Evolutionary conservation across 2,329 filamentous ascomycete species (phyloP).

Genomic region (Colletotrichum cereale): DNA sequence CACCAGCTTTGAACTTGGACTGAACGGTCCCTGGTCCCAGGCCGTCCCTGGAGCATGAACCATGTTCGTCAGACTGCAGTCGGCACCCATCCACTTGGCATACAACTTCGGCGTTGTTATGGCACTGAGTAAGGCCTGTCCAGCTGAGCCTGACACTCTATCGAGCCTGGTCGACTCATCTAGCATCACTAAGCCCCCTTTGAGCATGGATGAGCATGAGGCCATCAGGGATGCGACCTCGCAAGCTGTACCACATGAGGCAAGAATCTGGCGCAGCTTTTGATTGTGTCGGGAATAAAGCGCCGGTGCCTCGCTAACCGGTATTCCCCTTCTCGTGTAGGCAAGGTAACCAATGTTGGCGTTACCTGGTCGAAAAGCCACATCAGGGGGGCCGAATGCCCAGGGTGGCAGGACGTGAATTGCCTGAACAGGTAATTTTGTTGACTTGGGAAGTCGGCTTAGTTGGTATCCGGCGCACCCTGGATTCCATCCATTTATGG

Average conservation of each 20-base stretch:
- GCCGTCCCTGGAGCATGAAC: not conserved
- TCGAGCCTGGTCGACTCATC: not conserved
- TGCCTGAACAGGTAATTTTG: no score
- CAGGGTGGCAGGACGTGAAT: no score
- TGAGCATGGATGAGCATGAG: not conserved
- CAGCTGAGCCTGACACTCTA: not conserved
- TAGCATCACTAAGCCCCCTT: not conserved
- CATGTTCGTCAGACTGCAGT: not conserved
- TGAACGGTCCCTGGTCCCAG: not conserved
- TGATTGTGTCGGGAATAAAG: slow-evolving; percentile 7
- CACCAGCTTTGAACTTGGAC: not conserved
- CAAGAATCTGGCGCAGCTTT: not conserved
- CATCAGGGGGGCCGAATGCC: no score
- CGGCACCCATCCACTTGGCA: not conserved
- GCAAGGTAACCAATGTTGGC: no score
- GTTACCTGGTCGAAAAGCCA: no score
- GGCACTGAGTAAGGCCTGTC: not conserved
- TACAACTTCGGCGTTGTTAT: not conserved
- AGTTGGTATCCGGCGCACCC: no score
- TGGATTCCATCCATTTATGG: no score
- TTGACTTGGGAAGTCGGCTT: no score
- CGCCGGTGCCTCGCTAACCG: no score
- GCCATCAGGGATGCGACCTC: not conserved
- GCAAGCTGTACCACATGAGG: not conserved
- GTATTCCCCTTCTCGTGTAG: no score